phyloP scores from a whole-genome alignment of 129 eudicot genomes.

The Gnaphalium uliginosum region DNA sequence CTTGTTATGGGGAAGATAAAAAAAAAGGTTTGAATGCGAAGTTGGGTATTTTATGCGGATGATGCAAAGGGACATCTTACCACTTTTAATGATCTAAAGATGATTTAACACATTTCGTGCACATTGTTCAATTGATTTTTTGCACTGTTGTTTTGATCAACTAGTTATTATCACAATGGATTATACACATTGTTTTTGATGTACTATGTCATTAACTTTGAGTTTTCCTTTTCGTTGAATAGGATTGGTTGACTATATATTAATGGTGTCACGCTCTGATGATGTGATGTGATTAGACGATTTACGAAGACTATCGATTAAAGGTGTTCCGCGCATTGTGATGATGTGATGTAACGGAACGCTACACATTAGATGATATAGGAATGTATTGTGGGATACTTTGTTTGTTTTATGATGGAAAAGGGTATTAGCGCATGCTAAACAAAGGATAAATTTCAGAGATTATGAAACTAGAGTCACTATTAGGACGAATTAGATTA shows the following conservation, averaged over 20 bases:
- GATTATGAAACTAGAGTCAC: too few relatives aligned
- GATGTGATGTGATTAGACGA: not conserved
- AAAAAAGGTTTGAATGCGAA: constrained; percentile 6
- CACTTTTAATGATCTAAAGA: not conserved
- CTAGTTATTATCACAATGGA: not conserved
- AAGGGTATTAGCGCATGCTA: too few relatives aligned
- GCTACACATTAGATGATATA: too few relatives aligned
- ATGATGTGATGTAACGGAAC: too few relatives aligned
- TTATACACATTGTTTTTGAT: constrained; percentile 1
- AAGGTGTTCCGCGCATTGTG: too few relatives aligned
- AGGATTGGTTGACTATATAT: not conserved
- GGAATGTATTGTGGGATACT: too few relatives aligned
- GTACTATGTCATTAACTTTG: not conserved
- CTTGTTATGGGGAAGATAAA: not conserved
- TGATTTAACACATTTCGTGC: not conserved
- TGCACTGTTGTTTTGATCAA: not conserved
- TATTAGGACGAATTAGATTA: too few relatives aligned
- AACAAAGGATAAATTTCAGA: too few relatives aligned
- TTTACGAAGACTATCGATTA: too few relatives aligned
- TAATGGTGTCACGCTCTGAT: not conserved
- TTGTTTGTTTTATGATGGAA: too few relatives aligned
- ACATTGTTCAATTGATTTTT: constrained; percentile 12
- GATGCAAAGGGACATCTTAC: constrained; percentile 3
- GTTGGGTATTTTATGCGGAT: not conserved
- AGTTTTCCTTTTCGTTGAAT: constrained; percentile 1